Percentiles rank a stretch among this genome's conserved stretches.
phyloP scores from a whole-genome alignment of 2,329 filamentous ascomycete genomes.

The Ophiostoma populinum region DNA sequence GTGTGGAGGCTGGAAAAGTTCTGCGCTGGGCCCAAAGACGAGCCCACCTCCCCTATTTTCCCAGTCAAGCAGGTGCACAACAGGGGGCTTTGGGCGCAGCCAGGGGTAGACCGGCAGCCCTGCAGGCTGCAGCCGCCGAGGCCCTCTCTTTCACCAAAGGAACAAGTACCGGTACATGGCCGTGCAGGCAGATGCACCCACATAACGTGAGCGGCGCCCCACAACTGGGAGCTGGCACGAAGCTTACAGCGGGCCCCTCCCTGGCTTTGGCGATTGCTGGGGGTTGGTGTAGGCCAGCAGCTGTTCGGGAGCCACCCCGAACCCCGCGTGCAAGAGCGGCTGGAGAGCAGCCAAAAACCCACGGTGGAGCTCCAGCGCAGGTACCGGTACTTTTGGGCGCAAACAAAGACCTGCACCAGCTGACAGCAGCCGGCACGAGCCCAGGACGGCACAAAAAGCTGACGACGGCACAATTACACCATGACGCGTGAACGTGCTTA shows the following conservation, averaged over 20 bases:
- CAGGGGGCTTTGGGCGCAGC: too few species aligned
- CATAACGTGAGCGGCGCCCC: neutral
- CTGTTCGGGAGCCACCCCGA: neutral
- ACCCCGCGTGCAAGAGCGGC: neutral
- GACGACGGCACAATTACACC: too few species aligned
- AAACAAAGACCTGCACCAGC: too few species aligned
- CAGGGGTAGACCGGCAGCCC: too few species aligned
- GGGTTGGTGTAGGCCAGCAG: neutral
- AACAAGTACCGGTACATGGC: neutral
- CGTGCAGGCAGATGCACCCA: neutral
- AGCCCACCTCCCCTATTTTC: conserved; percentile 5
- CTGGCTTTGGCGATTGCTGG: neutral
- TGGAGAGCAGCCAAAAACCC: neutral
- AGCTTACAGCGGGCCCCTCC: conserved; percentile 1
- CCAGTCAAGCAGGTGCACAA: neutral
- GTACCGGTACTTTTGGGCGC: conserved; percentile 1
- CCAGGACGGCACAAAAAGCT: neutral
- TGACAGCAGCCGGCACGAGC: neutral
- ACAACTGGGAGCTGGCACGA: neutral
- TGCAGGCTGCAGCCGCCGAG: neutral
- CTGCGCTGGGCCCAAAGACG: conserved; percentile 3
- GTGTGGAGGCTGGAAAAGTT: conserved; percentile 10
- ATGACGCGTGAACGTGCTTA: too few species aligned
- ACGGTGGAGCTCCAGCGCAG: neutral
- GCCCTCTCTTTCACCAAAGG: neutral